Percentiles rank a stretch among this genome's conserved stretches.
Evolutionary conservation across 2,329 filamentous ascomycete species (phyloP).

Genomic region (Ophiocordyceps camponoti-saundersi): DNA sequence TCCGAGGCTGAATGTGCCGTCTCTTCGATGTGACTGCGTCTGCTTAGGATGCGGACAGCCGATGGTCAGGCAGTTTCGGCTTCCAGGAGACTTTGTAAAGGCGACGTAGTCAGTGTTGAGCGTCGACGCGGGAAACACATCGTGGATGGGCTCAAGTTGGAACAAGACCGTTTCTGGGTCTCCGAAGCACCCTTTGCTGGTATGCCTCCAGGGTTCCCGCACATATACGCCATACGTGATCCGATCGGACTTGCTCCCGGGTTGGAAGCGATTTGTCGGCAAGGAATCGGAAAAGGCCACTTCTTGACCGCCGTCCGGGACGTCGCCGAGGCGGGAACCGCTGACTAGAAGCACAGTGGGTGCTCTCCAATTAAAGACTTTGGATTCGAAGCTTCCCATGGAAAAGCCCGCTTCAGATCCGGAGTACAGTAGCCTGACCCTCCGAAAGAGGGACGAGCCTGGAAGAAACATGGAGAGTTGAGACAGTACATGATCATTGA

Average conservation of each 20-base stretch:
- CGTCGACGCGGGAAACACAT: constrained; percentile 49
- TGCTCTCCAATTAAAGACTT: constrained; percentile 61
- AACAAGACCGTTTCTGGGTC: constrained; percentile 47
- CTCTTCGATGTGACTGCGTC: constrained; percentile 25
- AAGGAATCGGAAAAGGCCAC: constrained; percentile 42
- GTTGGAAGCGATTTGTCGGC: constrained; percentile 42
- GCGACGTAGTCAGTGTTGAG: constrained; percentile 51
- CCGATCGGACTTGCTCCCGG: constrained; percentile 29
- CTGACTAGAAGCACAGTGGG: constrained; percentile 57
- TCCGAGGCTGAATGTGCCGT: constrained; percentile 34
- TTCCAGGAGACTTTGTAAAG: constrained; percentile 45
- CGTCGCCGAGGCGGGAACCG: constrained; percentile 39
- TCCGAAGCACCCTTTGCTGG: constrained; percentile 51
- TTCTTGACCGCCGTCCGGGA: constrained; percentile 32
- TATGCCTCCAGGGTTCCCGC: constrained; percentile 50
- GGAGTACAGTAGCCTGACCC: constrained; percentile 50
- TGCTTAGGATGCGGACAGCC: constrained; percentile 39
- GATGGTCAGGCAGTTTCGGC: constrained; percentile 45
- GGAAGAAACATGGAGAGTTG: constrained; percentile 61
- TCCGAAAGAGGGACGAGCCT: constrained; percentile 44
- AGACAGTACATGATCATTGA: constrained; percentile 45
- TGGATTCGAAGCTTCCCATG: constrained; percentile 59
- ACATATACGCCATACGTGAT: constrained; percentile 54
- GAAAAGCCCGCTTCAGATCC: constrained; percentile 58
- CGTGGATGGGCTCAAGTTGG: constrained; percentile 54